These are phyloP conservation scores for Caryopteris hybrid DNA, from an alignment of 305 asterid species.

Conservation along the genomic window DNA sequence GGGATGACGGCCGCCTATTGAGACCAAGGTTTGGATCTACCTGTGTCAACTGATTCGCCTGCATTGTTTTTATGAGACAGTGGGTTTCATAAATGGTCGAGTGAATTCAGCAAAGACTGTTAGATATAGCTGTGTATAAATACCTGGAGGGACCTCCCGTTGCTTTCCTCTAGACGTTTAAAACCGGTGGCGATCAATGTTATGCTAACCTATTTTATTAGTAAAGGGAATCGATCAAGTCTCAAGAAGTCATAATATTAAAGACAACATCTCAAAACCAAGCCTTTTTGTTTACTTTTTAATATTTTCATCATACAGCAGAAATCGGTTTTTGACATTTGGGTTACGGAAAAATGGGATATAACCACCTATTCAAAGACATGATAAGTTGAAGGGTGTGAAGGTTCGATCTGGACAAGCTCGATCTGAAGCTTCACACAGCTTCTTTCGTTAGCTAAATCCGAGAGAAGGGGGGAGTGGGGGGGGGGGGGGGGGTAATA, in stretches of 20 bases:
- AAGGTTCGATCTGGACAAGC: too few relatives aligned
- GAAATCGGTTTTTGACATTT: too few relatives aligned
- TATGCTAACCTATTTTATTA: slow-evolving; percentile 63
- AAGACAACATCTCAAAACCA: neutral
- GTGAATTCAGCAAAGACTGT: neutral
- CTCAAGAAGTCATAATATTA: neutral
- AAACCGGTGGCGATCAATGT: slow-evolving; percentile 89
- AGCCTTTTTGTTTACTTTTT: too few relatives aligned
- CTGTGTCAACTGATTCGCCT: slow-evolving; percentile 62
- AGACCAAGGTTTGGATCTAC: slow-evolving; percentile 52
- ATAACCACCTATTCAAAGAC: too few relatives aligned
- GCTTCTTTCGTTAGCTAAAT: too few relatives aligned
- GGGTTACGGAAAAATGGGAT: too few relatives aligned
- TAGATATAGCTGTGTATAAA: neutral
- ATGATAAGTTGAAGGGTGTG: too few relatives aligned
- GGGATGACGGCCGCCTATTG: slow-evolving; percentile 59
- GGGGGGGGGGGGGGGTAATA: neutral
- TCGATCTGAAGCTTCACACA: too few relatives aligned
- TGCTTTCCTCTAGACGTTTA: slow-evolving; percentile 87
- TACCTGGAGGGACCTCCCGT: slow-evolving; percentile 65
- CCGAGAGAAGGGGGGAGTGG: too few relatives aligned
- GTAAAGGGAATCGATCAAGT: slow-evolving; percentile 8
- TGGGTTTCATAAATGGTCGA: neutral
- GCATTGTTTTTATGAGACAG: slow-evolving; percentile 11
- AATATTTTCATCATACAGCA: neutral